These are phyloP conservation scores for Cytospora piceicola DNA, from an alignment of 2,329 filamentous ascomycete genomes.

Conservation along the genomic window DNA sequence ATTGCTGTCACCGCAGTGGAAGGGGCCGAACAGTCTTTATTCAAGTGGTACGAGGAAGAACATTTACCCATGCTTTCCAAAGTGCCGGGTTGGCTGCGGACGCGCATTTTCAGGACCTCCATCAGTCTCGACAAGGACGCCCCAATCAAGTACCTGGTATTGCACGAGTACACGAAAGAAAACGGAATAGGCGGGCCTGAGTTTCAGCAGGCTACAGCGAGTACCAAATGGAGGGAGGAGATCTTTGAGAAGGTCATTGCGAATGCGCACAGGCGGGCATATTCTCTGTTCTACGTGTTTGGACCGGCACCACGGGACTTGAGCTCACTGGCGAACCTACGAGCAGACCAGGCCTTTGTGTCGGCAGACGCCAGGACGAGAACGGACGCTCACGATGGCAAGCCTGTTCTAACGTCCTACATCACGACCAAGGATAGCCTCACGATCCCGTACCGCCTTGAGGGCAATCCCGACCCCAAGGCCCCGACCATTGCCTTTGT, in stretches of 20 bases:
- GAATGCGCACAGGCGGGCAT: conserved; percentile 61
- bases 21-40: conserved; percentile 54
- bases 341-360: conserved; percentile 52
- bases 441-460: conserved; percentile 71
- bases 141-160: conserved; percentile 62
- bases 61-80: conserved; percentile 73
- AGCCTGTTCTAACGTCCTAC: conserved; percentile 65
- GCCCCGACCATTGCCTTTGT: conserved; percentile 75
- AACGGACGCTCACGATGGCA: conserved; percentile 55
- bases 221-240: conserved; percentile 64
- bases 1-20: conserved; percentile 57
- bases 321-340: conserved; percentile 54
- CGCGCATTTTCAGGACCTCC: conserved; percentile 67
- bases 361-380: conserved; percentile 59
- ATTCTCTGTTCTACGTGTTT: conserved; percentile 79
- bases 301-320: conserved; percentile 74
- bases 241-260: conserved; percentile 64
- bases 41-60: conserved; percentile 76
- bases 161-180: conserved; percentile 72
- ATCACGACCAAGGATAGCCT: conserved; percentile 72
- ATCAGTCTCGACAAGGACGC: conserved; percentile 62
- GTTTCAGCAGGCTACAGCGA: conserved; percentile 64
- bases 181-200: conserved; percentile 70
- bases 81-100: conserved; percentile 78
- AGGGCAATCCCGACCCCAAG: conserved; percentile 67